Base-by-base conservation (phyloP, 306 rosid genomes). In the Castanea crenata region DNA sequence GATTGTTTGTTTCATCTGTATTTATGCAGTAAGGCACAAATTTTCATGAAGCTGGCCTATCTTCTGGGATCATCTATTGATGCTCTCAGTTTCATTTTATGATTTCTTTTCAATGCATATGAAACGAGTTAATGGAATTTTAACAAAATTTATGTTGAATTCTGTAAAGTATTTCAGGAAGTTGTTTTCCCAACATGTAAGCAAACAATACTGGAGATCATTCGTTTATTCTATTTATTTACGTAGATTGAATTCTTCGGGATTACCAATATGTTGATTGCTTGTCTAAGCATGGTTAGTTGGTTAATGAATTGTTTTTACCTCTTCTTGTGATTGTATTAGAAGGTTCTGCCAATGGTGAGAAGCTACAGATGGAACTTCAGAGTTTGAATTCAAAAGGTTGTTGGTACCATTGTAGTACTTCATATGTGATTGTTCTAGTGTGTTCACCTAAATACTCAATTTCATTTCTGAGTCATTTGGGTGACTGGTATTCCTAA, bases 291-390 rank as follows among this genome's bases (percentile, higher is more conserved):
- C 72, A 68, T 35, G 52, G 72, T 19, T 21, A 8, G 19, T 19
- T 74, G 55, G 49, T 51, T 59, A 59, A 55, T 55, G 23, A 61
- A 75, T 74, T 74, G 41, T 78, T n/a, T 78, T 71, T 81, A 31
- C 54, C 56, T 32, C n/a, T 74, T 74, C 57, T 74, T 56, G 51
- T 71, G 56, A 79, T 78, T 68, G 58, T 76, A 69, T 67, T 79
- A 88, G 94, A 82, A 58, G 89, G 88, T 61, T 75, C 87, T 71
- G 76, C 78, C 31, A 76, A 82, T 57, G 92, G 91, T 14, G 94
- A 90, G 91, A 95, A 95, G 91, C 88, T 95, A 89, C 88, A 87
- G 79, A 78, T 85, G 73, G 99, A 89, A 82, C 98, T 95, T 81
- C 86, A 87, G 81, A 90, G 90, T 77, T 86, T 89, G 87, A 95